Percentiles rank a stretch among this genome's conserved stretches.
These are phyloP conservation scores for Fusarium floridanum DNA, from an alignment of 2,329 filamentous ascomycete species.

Conservation along the genomic window DNA sequence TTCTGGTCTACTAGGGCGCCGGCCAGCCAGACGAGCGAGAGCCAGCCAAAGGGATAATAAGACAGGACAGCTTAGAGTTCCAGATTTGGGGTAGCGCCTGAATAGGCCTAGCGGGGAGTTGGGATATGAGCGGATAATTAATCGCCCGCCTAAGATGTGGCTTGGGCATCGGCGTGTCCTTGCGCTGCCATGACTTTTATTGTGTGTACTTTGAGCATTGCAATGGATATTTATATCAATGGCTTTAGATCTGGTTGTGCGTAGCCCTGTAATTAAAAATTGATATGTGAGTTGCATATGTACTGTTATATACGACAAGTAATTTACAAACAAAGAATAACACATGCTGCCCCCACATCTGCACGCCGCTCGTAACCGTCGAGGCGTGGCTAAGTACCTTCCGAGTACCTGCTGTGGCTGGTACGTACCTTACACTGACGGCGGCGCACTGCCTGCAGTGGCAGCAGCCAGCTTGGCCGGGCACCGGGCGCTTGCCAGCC, in stretches of 20 bases:
- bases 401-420: not conserved
- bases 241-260: not conserved
- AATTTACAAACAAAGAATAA: not conserved
- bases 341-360: not conserved
- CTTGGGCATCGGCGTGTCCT: not conserved
- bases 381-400: not conserved
- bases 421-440: not conserved
- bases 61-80: constrained; percentile 46
- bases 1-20: constrained; percentile 24
- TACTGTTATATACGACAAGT: not conserved
- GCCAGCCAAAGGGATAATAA: constrained; percentile 44
- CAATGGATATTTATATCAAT: not conserved
- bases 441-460: not conserved
- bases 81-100: constrained; percentile 28
- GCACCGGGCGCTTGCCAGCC: not conserved
- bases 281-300: not conserved
- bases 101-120: constrained; percentile 37
- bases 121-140: constrained; percentile 11
- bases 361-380: not conserved
- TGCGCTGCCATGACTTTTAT: not conserved
- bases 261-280: not conserved
- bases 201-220: not conserved
- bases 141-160: constrained; percentile 28
- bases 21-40: constrained; percentile 34
- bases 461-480: not conserved